Evolutionary conservation across 495 filamentous ascomycete genomes (phyloP), one percentile per base, ranked within the genome.

Genomic region (Trichoderma gamsii): DNA sequence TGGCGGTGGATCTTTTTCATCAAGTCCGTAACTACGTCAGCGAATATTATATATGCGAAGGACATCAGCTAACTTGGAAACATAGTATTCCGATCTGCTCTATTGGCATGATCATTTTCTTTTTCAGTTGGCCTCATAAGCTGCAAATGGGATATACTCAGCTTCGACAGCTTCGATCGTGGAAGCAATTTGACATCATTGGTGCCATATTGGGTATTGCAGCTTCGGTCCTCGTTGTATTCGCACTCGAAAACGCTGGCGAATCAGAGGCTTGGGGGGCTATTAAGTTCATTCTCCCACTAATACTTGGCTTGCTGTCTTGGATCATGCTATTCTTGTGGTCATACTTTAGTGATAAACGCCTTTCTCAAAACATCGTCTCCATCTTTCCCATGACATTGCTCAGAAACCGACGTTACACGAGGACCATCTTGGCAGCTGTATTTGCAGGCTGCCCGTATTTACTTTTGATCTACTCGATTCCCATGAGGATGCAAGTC

Each of bases 1-100:
- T 91, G 89, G 89, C 72, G 88, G 64, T 91, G 89, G 88, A 80
- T 81, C 1, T 91, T 88, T 74, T 90, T 85, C 85, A 85, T 91
- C 76, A 90, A 90, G 77, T 79, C 16, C 51, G 74, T 73, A 41
- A 27, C 16, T 38, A n/a, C 49, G 0, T 1, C 15, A 16, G 15
- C 5, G 38, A 9, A 38, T 21, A 15, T 25, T 15, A 27, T 46
- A 16, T 5, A 27, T 2, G n/a, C n/a, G n/a, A 35, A 21, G 11
- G 65, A 29, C 0, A 18, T 52, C 27, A 66, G 15, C 49, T 69
- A 51, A 69, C 64, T 38, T 21, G 3, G 27, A 38, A 6, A 11
- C 13, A 29, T 5, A 78, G 82, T 43, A 77, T 75, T 5, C 84
- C 84, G 63, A 71, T 86, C 5, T 85, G 84, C 67, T 79, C 73